A percentile compares a stretch with the other conserved stretches of the same genome.
These are phyloP conservation scores for Gliomastix tumulicola DNA, from an alignment of 2,329 filamentous ascomycete genomes.

Conservation along the genomic window DNA sequence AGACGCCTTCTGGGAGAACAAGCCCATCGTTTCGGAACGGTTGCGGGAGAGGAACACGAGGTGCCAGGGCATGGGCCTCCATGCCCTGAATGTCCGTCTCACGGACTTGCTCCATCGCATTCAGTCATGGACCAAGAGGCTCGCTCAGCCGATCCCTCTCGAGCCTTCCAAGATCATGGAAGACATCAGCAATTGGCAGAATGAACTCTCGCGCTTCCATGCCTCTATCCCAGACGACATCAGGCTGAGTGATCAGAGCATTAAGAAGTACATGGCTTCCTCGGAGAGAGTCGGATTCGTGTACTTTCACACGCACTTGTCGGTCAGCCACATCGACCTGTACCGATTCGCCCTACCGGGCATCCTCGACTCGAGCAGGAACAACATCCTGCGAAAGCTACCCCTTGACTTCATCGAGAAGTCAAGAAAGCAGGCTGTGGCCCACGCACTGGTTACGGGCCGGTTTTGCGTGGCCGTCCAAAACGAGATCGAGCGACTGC, in stretches of 20 bases:
- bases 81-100: conserved; percentile 25
- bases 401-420: conserved; percentile 25
- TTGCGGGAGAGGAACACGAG: conserved; percentile 19
- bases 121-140: conserved; percentile 19
- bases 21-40: conserved; percentile 19
- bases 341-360: conserved; percentile 30
- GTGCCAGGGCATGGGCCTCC: conserved; percentile 17
- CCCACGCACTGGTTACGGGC: conserved; percentile 25
- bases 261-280: conserved; percentile 19
- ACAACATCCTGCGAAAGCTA: conserved; percentile 23
- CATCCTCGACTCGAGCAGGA: conserved; percentile 19
- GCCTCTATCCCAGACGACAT: conserved; percentile 23
- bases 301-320: conserved; percentile 27
- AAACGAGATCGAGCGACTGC: conserved; percentile 16
- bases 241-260: conserved; percentile 23
- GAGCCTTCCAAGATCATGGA: conserved; percentile 29
- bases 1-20: conserved; percentile 20
- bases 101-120: conserved; percentile 28
- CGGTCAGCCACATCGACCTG: conserved; percentile 27
- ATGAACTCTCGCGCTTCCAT: conserved; percentile 26
- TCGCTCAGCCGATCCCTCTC: conserved; percentile 10
- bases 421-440: conserved; percentile 29
- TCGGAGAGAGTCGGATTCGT: conserved; percentile 24
- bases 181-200: conserved; percentile 26
- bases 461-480: conserved; percentile 26